phyloP scores from a whole-genome alignment of 805 yeast species.

The Naumovozyma baii region DNA sequence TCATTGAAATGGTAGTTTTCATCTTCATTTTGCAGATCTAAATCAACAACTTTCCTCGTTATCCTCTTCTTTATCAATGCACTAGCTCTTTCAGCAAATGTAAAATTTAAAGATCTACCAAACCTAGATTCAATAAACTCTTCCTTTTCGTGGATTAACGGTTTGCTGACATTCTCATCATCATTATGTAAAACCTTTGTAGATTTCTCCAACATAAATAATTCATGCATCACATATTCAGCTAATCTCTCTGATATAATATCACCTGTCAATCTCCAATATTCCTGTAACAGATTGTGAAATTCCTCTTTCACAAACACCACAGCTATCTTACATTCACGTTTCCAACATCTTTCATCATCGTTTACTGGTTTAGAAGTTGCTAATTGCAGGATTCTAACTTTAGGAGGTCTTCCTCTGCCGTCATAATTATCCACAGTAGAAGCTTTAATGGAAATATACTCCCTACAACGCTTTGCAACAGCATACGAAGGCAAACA shows the following conservation, averaged over 20 bases:
- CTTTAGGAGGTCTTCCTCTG: constrained; percentile 15
- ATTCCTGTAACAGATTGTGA: constrained; percentile 61
- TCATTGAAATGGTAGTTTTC: constrained; percentile 14
- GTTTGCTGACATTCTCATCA: neutral
- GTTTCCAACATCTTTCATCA: constrained; percentile 48
- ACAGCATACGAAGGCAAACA: constrained; percentile 68
- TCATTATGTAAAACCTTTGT: constrained; percentile 13
- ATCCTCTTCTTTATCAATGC: constrained; percentile 64
- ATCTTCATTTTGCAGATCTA: constrained; percentile 11
- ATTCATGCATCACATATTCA: constrained; percentile 66
- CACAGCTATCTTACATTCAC: constrained; percentile 63
- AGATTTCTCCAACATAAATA: constrained; percentile 33
- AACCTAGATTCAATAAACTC: constrained; percentile 79
- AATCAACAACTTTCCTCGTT: constrained; percentile 49
- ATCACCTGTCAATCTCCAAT: constrained; percentile 97
- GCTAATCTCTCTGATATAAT: constrained; percentile 89
- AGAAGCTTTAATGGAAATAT: constrained; percentile 40
- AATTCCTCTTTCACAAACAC: constrained; percentile 63
- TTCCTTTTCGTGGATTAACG: constrained; percentile 14
- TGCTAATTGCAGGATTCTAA: constrained; percentile 63
- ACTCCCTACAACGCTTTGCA: constrained; percentile 81
- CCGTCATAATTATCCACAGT: too few relatives aligned
- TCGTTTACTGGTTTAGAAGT: constrained; percentile 56
- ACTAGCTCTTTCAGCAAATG: constrained; percentile 69
- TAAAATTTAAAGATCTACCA: constrained; percentile 78